These are phyloP conservation scores for Heterobasidion parviporum DNA, from an alignment of 1,284 basidiomycete genomes.

Conservation along the genomic window DNA sequence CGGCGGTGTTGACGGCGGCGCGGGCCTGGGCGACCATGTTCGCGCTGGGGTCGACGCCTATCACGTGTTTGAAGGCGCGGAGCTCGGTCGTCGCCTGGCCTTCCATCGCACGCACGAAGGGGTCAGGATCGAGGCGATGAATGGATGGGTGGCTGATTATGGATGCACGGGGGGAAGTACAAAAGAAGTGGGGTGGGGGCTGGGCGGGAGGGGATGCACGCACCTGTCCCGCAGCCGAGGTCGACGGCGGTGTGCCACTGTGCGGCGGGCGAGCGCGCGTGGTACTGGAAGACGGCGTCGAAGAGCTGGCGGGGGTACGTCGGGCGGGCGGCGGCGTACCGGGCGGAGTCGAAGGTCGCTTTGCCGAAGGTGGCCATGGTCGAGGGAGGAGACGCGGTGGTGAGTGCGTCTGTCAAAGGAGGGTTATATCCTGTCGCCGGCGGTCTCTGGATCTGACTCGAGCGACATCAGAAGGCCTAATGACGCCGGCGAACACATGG, in stretches of 20 bases:
- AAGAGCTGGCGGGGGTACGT: slow-evolving; percentile 61
- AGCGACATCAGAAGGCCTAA: too few species aligned
- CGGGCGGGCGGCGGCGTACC: slow-evolving; percentile 59
- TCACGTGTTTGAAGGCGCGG: slow-evolving; percentile 50
- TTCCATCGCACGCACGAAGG: slow-evolving; percentile 15
- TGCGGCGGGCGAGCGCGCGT: slow-evolving; percentile 29
- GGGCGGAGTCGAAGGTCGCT: slow-evolving; percentile 49
- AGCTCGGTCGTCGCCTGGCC: slow-evolving; percentile 65
- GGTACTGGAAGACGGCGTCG: slow-evolving; percentile 53
- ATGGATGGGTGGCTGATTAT: neutral
- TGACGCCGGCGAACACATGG: too few species aligned
- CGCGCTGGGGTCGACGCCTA: slow-evolving; percentile 67
- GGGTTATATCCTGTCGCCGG: too few species aligned
- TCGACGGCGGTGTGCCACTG: slow-evolving; percentile 59
- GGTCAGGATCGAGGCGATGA: neutral
- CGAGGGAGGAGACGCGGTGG: neutral
- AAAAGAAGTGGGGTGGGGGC: neutral
- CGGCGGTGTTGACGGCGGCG: slow-evolving; percentile 12
- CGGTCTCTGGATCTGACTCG: too few species aligned
- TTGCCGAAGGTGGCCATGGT: slow-evolving; percentile 65
- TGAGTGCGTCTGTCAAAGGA: too few species aligned
- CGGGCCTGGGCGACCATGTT: slow-evolving; percentile 68
- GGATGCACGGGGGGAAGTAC: neutral
- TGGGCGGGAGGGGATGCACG: slow-evolving; percentile 9
- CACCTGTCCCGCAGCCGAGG: slow-evolving; percentile 80